Base-by-base conservation (phyloP, 352 stramenopile species). In the Phytophthora lateralis region DNA sequence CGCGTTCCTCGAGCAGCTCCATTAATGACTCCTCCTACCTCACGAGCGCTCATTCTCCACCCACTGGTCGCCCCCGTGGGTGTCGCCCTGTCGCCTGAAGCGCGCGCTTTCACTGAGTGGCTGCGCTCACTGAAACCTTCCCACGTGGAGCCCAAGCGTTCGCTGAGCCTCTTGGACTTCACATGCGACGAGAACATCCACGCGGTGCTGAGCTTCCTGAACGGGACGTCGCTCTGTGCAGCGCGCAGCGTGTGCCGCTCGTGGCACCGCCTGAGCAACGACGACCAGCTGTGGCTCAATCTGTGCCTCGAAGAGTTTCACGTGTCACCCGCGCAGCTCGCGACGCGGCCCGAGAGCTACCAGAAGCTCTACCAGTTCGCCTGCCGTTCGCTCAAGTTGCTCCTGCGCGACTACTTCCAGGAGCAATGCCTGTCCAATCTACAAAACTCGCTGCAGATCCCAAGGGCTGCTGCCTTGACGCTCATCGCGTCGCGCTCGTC, bases 391-490 rank as follows among this genome's bases (percentile, higher is more conserved):
- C 73, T 93, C 29, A 80, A 88, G 66, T 66, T 62, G 37, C 68
- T 93, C 15, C 83, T 93, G n/a, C 82, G 82, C 34, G 85, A 93
- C 29, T 83, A 89, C 29, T 76, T 93, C 56, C 73, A 93, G 50
- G 85, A 93, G 66, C 85, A 93, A 55, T 90, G 85, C 35, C 71
- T 93, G 9, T 49, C 62, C 48, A 89, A 84, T 18, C 70, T 92
- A 63, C 85, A 93, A 55, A 74, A 74, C 26, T 89, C 85, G 41
- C 75, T 93, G 56, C 71, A 59, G 32, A 90, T 92, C 57, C 83
- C 85, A 5, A 66, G 85, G 44, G 78, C 81, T 12, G 68, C 80
- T 2, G 82, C 85, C 32, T 43, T 91, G 24, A 81, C 69, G 55
- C 85, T 93, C 51, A 79, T 77, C 24, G 52, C 64, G 43, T 74